These are phyloP conservation scores for Flaveria linearis DNA, from an alignment of 129 eudicot genomes.

Conservation along the genomic window DNA sequence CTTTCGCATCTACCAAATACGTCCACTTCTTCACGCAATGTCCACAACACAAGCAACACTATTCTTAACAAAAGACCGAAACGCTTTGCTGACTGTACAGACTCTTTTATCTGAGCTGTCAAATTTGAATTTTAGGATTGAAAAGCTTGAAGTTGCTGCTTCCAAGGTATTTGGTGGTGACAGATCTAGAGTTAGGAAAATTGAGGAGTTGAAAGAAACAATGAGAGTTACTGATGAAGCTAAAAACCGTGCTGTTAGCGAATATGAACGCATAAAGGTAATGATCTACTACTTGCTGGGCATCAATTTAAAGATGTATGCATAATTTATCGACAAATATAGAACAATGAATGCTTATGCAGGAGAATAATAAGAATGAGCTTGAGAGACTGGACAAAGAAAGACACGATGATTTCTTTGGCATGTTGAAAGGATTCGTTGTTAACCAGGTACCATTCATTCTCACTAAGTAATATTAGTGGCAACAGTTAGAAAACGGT, in stretches of 20 bases:
- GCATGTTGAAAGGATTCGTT: conserved; percentile 82
- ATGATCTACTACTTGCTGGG: conserved; percentile 2
- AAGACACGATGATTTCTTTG: conserved; percentile 68
- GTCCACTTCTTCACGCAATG: too few relatives aligned
- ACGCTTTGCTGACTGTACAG: too few relatives aligned
- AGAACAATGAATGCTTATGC: conserved; percentile 30
- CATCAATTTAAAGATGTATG: background rate
- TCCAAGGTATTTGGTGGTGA: conserved; percentile 96
- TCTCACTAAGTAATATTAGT: background rate
- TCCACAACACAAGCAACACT: too few relatives aligned
- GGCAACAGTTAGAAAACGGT: background rate
- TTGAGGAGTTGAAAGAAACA: conserved; percentile 81
- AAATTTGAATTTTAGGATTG: conserved; percentile 59
- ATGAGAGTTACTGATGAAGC: conserved; percentile 80
- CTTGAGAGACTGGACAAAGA: conserved; percentile 74
- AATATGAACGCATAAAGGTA: conserved; percentile 91
- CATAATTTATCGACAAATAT: background rate
- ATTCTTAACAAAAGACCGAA: too few relatives aligned
- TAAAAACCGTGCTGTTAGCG: conserved; percentile 68
- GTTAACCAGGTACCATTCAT: conserved; percentile 40
- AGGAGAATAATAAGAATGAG: conserved; percentile 80
- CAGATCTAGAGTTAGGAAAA: conserved; percentile 73
- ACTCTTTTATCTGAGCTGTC: conserved; percentile 78
- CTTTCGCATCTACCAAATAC: too few relatives aligned
- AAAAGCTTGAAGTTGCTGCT: conserved; percentile 91